A percentile compares a stretch with the other conserved stretches of the same genome.
phyloP scores from a whole-genome alignment of 768 basidiomycete genomes.

The Botryobasidium botryosum region DNA sequence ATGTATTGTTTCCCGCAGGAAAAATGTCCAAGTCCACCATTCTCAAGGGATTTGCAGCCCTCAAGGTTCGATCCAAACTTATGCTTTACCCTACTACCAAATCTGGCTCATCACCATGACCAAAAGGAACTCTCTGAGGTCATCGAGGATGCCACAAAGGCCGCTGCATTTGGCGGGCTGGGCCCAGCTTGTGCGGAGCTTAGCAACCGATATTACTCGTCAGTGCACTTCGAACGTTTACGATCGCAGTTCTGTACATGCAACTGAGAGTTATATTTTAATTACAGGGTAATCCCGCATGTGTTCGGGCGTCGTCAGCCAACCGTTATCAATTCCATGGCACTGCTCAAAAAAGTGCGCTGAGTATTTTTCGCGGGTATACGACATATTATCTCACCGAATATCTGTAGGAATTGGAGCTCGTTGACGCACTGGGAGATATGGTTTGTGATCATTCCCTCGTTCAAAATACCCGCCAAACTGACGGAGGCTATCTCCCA shows the following conservation, averaged over 20 bases:
- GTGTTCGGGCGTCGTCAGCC: slow-evolving; percentile 38
- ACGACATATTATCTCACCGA: not conserved
- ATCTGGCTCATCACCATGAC: slow-evolving; percentile 3
- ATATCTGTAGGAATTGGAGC: slow-evolving; percentile 33
- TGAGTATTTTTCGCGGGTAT: not conserved
- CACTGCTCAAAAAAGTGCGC: slow-evolving; percentile 27
- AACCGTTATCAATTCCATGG: slow-evolving; percentile 25
- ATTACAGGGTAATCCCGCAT: slow-evolving; percentile 38
- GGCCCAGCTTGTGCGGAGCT: slow-evolving; percentile 33
- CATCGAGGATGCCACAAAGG: slow-evolving; percentile 29
- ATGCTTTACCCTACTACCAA: not conserved
- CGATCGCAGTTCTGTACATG: not conserved
- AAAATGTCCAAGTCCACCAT: slow-evolving; percentile 47
- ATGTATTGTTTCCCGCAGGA: slow-evolving; percentile 33
- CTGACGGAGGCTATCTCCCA: not conserved
- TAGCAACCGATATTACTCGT: slow-evolving; percentile 42
- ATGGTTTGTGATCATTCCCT: slow-evolving; percentile 26
- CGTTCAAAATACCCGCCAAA: too few relatives aligned
- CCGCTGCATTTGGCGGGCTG: slow-evolving; percentile 13
- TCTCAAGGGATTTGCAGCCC: slow-evolving; percentile 37
- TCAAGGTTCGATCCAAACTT: slow-evolving; percentile 27
- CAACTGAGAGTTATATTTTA: not conserved
- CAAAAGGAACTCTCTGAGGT: slow-evolving; percentile 33
- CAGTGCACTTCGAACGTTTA: slow-evolving; percentile 12
- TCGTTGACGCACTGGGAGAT: slow-evolving; percentile 46